Evolutionary conservation across 2,329 filamentous ascomycete species (phyloP), one percentile per base, ranked within the genome.

Genomic region (Whalleya microplaca): DNA sequence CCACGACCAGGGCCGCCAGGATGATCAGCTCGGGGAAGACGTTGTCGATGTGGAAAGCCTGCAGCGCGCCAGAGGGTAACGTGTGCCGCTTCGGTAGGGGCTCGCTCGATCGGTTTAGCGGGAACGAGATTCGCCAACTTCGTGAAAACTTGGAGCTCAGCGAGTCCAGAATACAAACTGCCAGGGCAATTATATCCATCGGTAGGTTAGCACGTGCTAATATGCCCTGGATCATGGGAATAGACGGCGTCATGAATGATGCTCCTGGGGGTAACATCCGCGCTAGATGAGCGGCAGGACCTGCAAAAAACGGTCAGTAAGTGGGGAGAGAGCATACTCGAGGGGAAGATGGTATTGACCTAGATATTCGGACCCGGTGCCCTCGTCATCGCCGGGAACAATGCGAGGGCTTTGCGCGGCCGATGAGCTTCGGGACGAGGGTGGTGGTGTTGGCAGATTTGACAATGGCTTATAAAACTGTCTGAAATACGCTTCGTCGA

Each of bases 91-190:
- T 71, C 41, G 64, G 62, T 10, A 58, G 48, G 44, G 59, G 53
- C 23, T 64, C 57, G 41, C 56, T 61, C 23, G 61, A 59, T 58
- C 70, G 60, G 21, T 67, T 66, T 18, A 85, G 73, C 0, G 85
- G 85, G 63, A 83, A 86, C 2, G 79, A 78, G 53, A 83, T 75
- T 20, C 86, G 82, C 85, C 85, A 89, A 55, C 75, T 79, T 32
- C 84, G 79, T 45, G 85, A 83, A 69, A 89, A 89, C 56, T 81
- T 83, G 46, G 80, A 79, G 71, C 83, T 81, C 59, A 89, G 77
- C 41, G 84, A 85, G 68, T 89, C 86, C 63, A 89, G 78, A 48
- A 89, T 84, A 75, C 84, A 87, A 41, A 86, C 84, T 37, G 85
- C 85, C 40, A 89, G 75, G 44, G 86, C 86, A 45, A 89, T 76